Conservation (phyloP, 371 early-diverging fungal genomes). For the Circinella minor region DNA sequence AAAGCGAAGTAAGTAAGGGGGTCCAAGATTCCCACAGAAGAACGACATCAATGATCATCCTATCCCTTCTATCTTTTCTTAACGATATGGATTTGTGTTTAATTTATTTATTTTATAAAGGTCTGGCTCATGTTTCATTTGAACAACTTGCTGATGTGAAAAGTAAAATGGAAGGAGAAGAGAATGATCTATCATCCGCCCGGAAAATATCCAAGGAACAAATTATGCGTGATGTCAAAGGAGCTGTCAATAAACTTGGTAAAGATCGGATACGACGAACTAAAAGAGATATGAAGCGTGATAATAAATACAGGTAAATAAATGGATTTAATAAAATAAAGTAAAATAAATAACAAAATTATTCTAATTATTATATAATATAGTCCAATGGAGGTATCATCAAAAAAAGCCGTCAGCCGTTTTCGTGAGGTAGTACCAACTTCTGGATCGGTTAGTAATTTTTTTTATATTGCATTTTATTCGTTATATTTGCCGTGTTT, state of each 20-base stretch:
- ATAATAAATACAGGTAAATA: conserved; percentile 50
- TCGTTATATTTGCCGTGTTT: background rate
- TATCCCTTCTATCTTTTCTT: background rate
- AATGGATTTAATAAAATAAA: background rate
- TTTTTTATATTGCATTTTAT: background rate
- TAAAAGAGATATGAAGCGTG: conserved; percentile 54
- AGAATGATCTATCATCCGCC: conserved; percentile 43
- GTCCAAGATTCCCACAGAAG: no score
- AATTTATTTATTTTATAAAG: conserved; percentile 23
- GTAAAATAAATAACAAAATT: no score
- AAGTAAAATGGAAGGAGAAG: conserved; percentile 67
- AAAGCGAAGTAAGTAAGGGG: conserved; percentile 40
- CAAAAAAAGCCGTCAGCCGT: conserved; percentile 82
- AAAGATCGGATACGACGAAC: conserved; percentile 44
- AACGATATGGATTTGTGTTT: background rate
- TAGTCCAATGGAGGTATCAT: conserved; percentile 78
- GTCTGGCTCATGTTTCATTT: conserved; percentile 82
- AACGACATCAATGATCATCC: no score
- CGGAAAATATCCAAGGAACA: conserved; percentile 34
- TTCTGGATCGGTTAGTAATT: conserved; percentile 48
- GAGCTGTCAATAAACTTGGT: conserved; percentile 38
- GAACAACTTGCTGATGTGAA: conserved; percentile 79
- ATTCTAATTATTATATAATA: background rate
- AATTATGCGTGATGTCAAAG: conserved; percentile 44
- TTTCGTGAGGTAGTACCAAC: conserved; percentile 77